These are phyloP conservation scores for Salvia rosmarinus DNA, from an alignment of 257 asterid species.

Conservation along the genomic window DNA sequence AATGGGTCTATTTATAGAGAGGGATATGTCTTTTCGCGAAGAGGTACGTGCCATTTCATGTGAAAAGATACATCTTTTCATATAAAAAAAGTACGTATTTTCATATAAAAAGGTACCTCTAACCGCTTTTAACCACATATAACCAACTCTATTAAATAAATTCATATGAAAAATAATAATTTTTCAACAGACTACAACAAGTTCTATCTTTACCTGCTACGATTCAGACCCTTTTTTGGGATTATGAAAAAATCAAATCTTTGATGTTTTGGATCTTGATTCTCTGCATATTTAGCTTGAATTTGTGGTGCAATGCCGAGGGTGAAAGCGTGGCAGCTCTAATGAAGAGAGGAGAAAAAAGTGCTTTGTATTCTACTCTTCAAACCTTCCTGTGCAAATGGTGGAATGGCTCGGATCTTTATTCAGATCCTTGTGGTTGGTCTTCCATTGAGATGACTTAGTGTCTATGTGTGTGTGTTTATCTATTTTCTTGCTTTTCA, in stretches of 20 bases:
- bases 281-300: constrained; percentile 35
- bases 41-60: too few relatives aligned
- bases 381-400: constrained; percentile 88
- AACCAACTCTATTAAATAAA: too few relatives aligned
- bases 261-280: constrained; percentile 38
- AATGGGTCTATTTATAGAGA: too few relatives aligned
- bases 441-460: constrained; percentile 78
- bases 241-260: constrained; percentile 46
- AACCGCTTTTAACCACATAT: too few relatives aligned
- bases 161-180: too few relatives aligned
- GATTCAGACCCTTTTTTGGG: constrained; percentile 28
- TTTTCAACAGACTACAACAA: too few relatives aligned
- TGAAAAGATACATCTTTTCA: too few relatives aligned
- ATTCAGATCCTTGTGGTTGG: constrained; percentile 99
- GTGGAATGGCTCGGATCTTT: constrained; percentile 99
- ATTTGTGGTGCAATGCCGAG: constrained; percentile 58
- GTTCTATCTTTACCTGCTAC: neutral
- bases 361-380: constrained; percentile 72
- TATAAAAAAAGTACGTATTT: too few relatives aligned
- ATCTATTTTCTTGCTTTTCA: neutral
- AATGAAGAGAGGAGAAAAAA: constrained; percentile 70
- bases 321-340: constrained; percentile 57
- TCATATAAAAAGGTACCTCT: too few relatives aligned
- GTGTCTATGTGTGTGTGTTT: neutral
- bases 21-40: too few relatives aligned